These are phyloP conservation scores for Coelastrella sp. DNA, from an alignment of 139 green algal species.

Conservation along the genomic window DNA sequence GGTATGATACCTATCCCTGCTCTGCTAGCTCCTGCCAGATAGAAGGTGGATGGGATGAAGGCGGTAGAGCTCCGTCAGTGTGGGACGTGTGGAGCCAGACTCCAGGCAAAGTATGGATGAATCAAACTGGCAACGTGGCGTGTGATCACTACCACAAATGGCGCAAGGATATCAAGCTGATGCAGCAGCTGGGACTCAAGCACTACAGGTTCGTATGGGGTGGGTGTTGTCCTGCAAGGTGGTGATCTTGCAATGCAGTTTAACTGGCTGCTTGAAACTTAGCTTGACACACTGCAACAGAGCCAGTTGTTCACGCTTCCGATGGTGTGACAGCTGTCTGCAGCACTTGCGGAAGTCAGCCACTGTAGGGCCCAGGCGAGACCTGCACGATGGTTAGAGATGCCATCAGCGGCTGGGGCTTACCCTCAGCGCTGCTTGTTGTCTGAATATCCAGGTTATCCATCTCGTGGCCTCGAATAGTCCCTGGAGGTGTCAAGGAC, in stretches of 20 bases:
- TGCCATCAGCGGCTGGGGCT: no score
- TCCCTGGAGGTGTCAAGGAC: constrained; percentile 46
- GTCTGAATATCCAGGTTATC: constrained; percentile 52
- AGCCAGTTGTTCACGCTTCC: no score
- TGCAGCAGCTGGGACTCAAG: constrained; percentile 46
- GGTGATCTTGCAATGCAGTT: no score
- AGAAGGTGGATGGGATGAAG: constrained; percentile 54
- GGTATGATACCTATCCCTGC: background rate
- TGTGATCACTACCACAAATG: constrained; percentile 48
- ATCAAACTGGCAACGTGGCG: constrained; percentile 33
- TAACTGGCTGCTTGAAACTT: no score
- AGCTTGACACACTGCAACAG: no score
- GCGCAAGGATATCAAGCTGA: constrained; percentile 49
- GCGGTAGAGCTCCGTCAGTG: constrained; percentile 53
- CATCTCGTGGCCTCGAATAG: constrained; percentile 63
- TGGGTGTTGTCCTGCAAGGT: background rate
- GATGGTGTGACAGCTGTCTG: no score
- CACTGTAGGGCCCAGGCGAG: no score
- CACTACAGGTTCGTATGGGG: constrained; percentile 40
- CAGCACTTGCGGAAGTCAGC: no score
- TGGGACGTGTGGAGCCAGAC: constrained; percentile 65
- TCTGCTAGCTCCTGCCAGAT: background rate
- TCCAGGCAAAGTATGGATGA: background rate
- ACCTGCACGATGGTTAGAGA: no score
- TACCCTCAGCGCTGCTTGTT: background rate